Evolutionary conservation across 169 alveolate species (phyloP).

Genomic region (Plasmodium ovale): DNA sequence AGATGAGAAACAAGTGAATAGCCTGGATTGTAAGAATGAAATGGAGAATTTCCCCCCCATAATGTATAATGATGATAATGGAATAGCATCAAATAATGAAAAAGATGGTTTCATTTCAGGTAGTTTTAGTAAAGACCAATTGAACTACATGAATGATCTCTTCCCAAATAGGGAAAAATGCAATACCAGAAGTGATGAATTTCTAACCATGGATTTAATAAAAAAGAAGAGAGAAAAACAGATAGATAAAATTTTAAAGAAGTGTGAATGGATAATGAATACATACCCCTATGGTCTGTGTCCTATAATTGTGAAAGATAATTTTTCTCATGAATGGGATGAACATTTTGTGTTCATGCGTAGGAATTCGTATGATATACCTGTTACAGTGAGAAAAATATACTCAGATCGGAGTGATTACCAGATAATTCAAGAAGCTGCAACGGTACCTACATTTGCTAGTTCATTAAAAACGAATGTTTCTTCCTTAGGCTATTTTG

Average conservation of each 20-base stretch:
- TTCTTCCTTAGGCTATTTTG: conserved; percentile 63
- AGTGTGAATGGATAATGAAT: conserved; percentile 75
- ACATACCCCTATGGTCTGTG: conserved; percentile 74
- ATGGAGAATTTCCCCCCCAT: neutral
- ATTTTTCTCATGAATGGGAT: conserved; percentile 71
- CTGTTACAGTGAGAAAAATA: conserved; percentile 68
- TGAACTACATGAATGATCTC: conserved; percentile 19
- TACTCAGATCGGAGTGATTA: conserved; percentile 73
- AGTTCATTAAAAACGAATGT: conserved; percentile 47
- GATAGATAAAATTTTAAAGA: conserved; percentile 62
- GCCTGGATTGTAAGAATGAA: neutral
- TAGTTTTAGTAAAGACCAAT: conserved; percentile 32
- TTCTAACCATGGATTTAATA: conserved; percentile 37
- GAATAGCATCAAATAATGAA: neutral
- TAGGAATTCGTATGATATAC: conserved; percentile 70
- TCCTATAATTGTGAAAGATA: conserved; percentile 31
- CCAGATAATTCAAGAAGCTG: conserved; percentile 63
- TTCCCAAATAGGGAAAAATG: conserved; percentile 31
- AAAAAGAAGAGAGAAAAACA: conserved; percentile 65
- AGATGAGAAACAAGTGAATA: neutral
- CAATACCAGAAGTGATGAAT: conserved; percentile 31
- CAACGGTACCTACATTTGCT: conserved; percentile 68
- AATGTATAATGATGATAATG: neutral
- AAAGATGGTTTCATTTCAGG: conserved; percentile 17
- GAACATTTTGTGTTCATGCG: conserved; percentile 78